These are phyloP conservation scores for Leccinum rimulosum DNA, from an alignment of 768 basidiomycete species.

Conservation along the genomic window DNA sequence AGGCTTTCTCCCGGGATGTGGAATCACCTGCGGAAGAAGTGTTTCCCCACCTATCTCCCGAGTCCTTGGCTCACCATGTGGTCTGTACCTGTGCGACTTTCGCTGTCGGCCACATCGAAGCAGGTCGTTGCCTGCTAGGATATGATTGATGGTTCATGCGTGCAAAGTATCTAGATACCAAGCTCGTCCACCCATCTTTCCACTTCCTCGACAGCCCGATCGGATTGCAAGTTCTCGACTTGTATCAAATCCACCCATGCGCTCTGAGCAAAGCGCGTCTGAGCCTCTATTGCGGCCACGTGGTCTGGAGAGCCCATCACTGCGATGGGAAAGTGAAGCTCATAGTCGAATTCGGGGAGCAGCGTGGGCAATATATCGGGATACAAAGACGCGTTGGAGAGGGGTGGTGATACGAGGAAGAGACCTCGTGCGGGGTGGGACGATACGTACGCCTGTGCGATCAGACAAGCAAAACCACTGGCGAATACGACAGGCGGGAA, in stretches of 20 bases:
- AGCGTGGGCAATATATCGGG: constrained; percentile 33
- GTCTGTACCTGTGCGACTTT: neutral
- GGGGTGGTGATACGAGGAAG: constrained; percentile 57
- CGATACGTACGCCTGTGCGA: constrained; percentile 67
- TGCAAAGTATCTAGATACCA: constrained; percentile 38
- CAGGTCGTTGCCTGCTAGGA: neutral
- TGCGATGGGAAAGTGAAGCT: constrained; percentile 59
- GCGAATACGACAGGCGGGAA: constrained; percentile 61
- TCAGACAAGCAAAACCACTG: constrained; percentile 45
- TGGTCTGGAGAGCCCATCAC: constrained; percentile 41
- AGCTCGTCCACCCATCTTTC: constrained; percentile 56
- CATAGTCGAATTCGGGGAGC: constrained; percentile 55
- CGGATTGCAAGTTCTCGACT: constrained; percentile 36
- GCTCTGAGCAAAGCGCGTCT: constrained; percentile 42
- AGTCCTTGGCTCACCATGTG: neutral
- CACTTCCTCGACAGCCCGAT: constrained; percentile 39
- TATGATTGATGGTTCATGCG: neutral
- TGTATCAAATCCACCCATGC: constrained; percentile 38
- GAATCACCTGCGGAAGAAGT: neutral
- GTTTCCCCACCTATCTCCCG: neutral
- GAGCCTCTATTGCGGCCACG: constrained; percentile 32
- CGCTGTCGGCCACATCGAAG: neutral
- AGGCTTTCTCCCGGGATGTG: neutral
- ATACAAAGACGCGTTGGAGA: constrained; percentile 37
- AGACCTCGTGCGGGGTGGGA: constrained; percentile 63